Base-by-base conservation (phyloP, 768 basidiomycete species). In the Naganishia randhawae region DNA sequence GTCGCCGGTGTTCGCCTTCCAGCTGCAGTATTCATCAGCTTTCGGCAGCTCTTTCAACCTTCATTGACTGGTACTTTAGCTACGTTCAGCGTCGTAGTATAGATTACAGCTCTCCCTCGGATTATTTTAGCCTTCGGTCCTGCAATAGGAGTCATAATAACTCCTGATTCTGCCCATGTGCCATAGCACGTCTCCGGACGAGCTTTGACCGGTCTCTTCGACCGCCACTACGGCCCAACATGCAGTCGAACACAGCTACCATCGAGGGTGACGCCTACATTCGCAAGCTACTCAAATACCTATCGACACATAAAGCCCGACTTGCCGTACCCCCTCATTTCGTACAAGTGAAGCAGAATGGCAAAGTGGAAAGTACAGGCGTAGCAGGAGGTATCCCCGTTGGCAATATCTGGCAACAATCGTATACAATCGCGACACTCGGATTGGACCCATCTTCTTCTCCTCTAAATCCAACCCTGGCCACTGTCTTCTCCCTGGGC, bases 371-470 rank as follows among this genome's bases (percentile, higher is more conserved):
- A 69, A 19, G 25, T 8, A 29, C 50, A 25, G 25, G n/a, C 19
- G 22, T 31, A 19, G 29, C 62, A n/a, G 45, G 45, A 48, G n/a
- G 45, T 13, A 37, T 39, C 32, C 62, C 50, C 3, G 51, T 63
- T 9, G 69, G 69, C 5, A 66, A 66, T 19, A 52, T 76, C 19
- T 66, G 77, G 19, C 74, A 75, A 50, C 78, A 79, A 67, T 73
- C 75, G 1, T 79, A 77, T 32, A 79, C 78, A 0, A 71, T 79
- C 25, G 68, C 77, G 45, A 79, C 78, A 0, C 73, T 79, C 7
- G 78, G 78, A 5, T 65, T 79, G 7, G 78, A 78, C 67, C 78
- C 78, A 0, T 71, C 61, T n/a, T 75, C 74, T 5, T 71, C 72
- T 2, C 77, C 76, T 0, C 63, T 79, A 10, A 74, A 72, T 17